Base-by-base conservation (phyloP, 1,139 yeast species). In the Geotrichum citri-aurantii region DNA sequence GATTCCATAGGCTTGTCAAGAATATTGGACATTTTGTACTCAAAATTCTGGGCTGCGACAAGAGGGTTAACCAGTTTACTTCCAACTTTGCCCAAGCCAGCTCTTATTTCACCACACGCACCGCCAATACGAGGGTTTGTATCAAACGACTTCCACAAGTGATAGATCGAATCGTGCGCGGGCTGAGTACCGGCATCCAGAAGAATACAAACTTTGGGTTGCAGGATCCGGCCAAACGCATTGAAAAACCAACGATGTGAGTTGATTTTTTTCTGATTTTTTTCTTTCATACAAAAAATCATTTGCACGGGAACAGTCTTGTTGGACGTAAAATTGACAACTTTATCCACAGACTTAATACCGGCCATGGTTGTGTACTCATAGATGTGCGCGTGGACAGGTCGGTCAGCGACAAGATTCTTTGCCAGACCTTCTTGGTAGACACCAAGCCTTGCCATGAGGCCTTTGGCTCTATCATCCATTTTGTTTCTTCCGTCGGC, bases 231-330 rank as follows among this genome's bases (percentile, higher is more conserved):
- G 1, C 87, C 84, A 73, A 88, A 85, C 0, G 92, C 88, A 68
- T 87, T 90, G 76, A 88, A 84, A 61, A 88, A 86, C 95, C 95
- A 88, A 64, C 95, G 77, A 71, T 88, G 95, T 17, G 92, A 85
- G 71, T 88, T 88, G 70, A 88, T 88, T 70, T 88, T 88, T 69
- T 84, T 81, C 62, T 83, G 78, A 70, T 88, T 88, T 66, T 83
- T 81, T 67, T 88, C 95, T 71, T 88, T 88, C 65, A 88, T 74
- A 69, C 95, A 88, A 71, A 87, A 88, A 37, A 88, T 71, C 74
- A 88, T 76, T 70, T 88, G 95, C 4, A 86, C 84, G 0, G 95
- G 95, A 12, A 56, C 56, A 48, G 52, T 56, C 21, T 54, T 50
- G 29, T 56, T 54, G 7, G 40, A 26, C 37, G 78, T 79, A 31